Evolutionary conservation across 257 asterid genomes (phyloP), one percentile per base, ranked within the genome.

Genomic region (Fraxinus cuspidata): DNA sequence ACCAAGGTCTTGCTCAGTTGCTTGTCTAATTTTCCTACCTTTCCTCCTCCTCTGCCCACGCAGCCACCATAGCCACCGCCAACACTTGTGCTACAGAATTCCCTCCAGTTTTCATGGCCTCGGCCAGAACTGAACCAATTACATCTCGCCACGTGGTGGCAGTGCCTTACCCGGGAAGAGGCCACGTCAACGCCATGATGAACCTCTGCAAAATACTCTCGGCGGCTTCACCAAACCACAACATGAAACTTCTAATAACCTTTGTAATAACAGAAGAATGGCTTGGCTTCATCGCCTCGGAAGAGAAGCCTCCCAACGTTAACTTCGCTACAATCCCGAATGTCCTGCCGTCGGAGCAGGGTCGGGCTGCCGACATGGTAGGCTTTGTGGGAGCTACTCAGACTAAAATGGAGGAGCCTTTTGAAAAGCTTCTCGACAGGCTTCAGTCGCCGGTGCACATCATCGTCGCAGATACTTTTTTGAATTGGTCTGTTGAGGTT

Each of bases 151-250:
- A 88, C 81, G 88, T 88, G 78, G 88, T 94, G 35, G 97, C 94
- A 34, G 85, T 90, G 8, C 97, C 98, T 0, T 90, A 88, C 68
- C 98, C 98, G 53, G 98, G 97, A 40, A 74, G 98, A 29, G 96
- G 97, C 35, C 98, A 94, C 88, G 83, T 94, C 78, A 92, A 94
- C 86, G 94, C 91, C 5, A 83, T 87, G 91, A 89, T 89, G 93
- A 89, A 89, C 86, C 86, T 89, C 76, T 83, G 87, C 85, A 89
- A 81, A 82, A 87, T 84, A 0, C 88, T 89, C 0, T 23, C 69
- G 69, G 69, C 16, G 69, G 69, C 69, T 63, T 16, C 79, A 67
- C 77, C 1, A 38, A 51, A 1, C 69, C 82, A 38, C 51, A 67
- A 3, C 80, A 88, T n/a, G 29, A 82, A 13, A 0, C 89, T 90